Conservation (phyloP, 2,329 filamentous ascomycete species). For the Blastomyces percursus region DNA sequence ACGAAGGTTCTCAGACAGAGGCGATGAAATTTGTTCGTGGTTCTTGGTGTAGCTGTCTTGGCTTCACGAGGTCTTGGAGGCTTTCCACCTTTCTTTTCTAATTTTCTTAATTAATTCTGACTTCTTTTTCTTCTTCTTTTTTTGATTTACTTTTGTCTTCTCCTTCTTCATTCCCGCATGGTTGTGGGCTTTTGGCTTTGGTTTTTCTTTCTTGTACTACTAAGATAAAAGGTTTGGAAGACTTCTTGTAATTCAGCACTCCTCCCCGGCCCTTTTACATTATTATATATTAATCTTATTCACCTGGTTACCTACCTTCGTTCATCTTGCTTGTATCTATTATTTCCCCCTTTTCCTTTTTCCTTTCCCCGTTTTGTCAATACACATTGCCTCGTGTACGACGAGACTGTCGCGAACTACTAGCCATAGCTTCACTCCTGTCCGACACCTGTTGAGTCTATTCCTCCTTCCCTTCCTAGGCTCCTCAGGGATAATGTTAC, state of each 20-base stretch:
- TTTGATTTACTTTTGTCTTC: too few relatives aligned
- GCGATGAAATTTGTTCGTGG: conserved; percentile 12
- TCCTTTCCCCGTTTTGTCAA: too few relatives aligned
- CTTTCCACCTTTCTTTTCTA: neutral
- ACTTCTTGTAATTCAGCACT: neutral
- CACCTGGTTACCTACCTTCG: neutral
- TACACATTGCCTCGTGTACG: too few relatives aligned
- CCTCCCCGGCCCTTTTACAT: neutral
- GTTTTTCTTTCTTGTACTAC: neutral
- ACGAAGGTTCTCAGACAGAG: conserved; percentile 70
- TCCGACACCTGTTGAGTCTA: too few relatives aligned
- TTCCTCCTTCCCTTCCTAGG: too few relatives aligned
- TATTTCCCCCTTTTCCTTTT: too few relatives aligned
- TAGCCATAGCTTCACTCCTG: too few relatives aligned
- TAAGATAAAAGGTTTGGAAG: neutral
- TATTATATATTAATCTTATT: conserved; percentile 1
- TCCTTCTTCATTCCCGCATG: conserved; percentile 3
- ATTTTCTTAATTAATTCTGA: conserved; percentile 2
- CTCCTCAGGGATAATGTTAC: too few relatives aligned
- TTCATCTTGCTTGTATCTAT: neutral
- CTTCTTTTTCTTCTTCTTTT: conserved; percentile 10
- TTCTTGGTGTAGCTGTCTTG: conserved; percentile 5
- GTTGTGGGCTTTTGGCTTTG: neutral
- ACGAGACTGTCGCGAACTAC: too few relatives aligned
- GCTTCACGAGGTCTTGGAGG: neutral